These are phyloP conservation scores for Dispira simplex DNA, from an alignment of 192 early-diverging fungal genomes.

Conservation along the genomic window DNA sequence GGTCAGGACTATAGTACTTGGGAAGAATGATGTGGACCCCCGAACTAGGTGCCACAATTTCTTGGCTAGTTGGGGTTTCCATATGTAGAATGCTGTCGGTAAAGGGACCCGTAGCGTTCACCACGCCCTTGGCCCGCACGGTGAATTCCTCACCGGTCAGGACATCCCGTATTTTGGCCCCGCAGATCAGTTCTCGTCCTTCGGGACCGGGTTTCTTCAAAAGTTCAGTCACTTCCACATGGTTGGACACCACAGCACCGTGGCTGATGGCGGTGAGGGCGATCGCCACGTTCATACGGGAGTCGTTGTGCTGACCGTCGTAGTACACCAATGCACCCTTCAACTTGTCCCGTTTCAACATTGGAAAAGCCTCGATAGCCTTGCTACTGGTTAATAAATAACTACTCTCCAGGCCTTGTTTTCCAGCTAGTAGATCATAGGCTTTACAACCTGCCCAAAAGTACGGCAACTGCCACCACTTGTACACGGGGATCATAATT, in stretches of 20 bases:
- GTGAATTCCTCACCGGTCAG: conserved; percentile 77
- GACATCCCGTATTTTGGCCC: conserved; percentile 67
- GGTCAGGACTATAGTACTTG: conserved; percentile 83
- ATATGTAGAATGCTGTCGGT: conserved; percentile 79
- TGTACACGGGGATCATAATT: conserved; percentile 89
- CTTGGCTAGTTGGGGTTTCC: conserved; percentile 56
- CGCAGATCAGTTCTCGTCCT: conserved; percentile 42
- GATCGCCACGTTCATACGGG: conserved; percentile 90
- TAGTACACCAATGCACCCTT: conserved; percentile 95
- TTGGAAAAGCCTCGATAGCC: conserved; percentile 91
- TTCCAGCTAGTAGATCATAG: conserved; percentile 80
- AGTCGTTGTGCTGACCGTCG: conserved; percentile 96
- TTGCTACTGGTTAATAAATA: conserved; percentile 75
- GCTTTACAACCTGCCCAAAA: conserved; percentile 90
- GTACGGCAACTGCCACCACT: conserved; percentile 95
- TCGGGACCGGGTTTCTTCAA: conserved; percentile 53
- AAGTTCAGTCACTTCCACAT: conserved; percentile 74
- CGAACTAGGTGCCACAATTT: conserved; percentile 85
- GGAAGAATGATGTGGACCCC: conserved; percentile 93
- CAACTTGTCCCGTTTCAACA: conserved; percentile 75
- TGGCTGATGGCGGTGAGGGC: conserved; percentile 79
- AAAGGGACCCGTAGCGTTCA: conserved; percentile 76
- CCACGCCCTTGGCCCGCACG: conserved; percentile 79
- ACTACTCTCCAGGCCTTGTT: conserved; percentile 58
- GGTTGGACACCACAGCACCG: conserved; percentile 87